phyloP scores from a whole-genome alignment of 495 filamentous ascomycete species.

The Chaetomium fimeti region DNA sequence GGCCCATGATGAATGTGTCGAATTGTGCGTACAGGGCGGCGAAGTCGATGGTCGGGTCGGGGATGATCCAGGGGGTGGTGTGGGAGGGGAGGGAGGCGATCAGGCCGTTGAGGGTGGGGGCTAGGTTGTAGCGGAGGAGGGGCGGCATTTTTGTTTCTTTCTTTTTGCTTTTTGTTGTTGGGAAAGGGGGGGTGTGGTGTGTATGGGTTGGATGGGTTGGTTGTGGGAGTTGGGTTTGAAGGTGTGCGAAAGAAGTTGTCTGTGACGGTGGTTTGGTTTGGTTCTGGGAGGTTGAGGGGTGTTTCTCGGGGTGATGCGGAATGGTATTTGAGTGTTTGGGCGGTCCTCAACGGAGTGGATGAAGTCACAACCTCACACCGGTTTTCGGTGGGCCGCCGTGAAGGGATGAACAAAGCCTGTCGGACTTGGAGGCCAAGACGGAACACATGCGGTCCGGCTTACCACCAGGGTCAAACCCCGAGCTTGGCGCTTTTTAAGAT shows the following conservation, averaged over 20 bases:
- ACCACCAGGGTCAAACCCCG: too few species aligned
- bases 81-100: slow-evolving; percentile 16
- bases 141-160: background rate
- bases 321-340: too few species aligned
- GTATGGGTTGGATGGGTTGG: background rate
- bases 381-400: background rate
- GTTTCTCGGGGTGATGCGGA: background rate
- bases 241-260: too few species aligned
- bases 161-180: background rate
- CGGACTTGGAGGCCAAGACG: background rate
- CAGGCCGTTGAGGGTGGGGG: slow-evolving; percentile 26
- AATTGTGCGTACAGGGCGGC: slow-evolving; percentile 20
- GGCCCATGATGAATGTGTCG: slow-evolving; percentile 22
- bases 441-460: too few species aligned
- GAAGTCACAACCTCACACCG: background rate
- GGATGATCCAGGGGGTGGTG: slow-evolving; percentile 20
- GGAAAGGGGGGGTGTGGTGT: background rate
- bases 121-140: slow-evolving; percentile 25
- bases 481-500: too few species aligned
- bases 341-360: background rate
- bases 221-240: too few species aligned
- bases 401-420: background rate
- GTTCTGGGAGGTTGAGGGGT: background rate
- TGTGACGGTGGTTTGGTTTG: background rate
- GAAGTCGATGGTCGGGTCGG: slow-evolving; percentile 25